Percentiles rank a stretch among this genome's conserved stretches.
Conservation (phyloP, 31 red algal genomes). For the Endocladia muricata region DNA sequence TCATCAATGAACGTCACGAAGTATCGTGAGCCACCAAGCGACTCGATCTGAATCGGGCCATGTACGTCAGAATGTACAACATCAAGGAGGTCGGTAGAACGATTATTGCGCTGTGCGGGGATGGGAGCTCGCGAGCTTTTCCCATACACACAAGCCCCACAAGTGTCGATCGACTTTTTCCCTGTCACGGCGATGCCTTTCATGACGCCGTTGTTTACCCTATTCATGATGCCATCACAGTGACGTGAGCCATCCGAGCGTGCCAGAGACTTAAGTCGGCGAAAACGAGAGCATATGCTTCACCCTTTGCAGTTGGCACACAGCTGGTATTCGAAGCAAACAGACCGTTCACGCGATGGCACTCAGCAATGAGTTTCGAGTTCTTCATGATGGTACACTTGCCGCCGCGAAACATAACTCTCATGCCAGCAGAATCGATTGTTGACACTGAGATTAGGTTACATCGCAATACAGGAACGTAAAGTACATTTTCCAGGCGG, state of each 20-base stretch:
- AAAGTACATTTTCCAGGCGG: neutral
- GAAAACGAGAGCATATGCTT: neutral
- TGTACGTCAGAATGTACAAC: conserved; percentile 12
- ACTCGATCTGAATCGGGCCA: too few relatives aligned
- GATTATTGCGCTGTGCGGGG: neutral
- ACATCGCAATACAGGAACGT: neutral
- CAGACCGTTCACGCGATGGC: neutral
- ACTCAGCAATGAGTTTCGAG: neutral
- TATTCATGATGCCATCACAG: neutral
- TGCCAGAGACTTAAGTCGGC: neutral
- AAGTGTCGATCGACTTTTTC: neutral
- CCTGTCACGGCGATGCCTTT: neutral
- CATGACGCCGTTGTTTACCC: neutral
- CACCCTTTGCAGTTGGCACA: neutral
- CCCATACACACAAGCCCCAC: neutral
- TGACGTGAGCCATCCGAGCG: neutral
- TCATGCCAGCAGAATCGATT: neutral
- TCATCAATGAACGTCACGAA: neutral
- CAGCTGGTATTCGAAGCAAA: neutral
- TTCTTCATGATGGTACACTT: neutral
- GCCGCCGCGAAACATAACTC: neutral
- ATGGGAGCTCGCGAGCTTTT: neutral
- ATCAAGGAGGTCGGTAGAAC: neutral
- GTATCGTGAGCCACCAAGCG: too few relatives aligned
- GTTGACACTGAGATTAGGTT: neutral